A percentile compares a stretch with the other conserved stretches of the same genome.
phyloP scores from a whole-genome alignment of 2,329 filamentous ascomycete genomes.

The Scedosporium boydii region DNA sequence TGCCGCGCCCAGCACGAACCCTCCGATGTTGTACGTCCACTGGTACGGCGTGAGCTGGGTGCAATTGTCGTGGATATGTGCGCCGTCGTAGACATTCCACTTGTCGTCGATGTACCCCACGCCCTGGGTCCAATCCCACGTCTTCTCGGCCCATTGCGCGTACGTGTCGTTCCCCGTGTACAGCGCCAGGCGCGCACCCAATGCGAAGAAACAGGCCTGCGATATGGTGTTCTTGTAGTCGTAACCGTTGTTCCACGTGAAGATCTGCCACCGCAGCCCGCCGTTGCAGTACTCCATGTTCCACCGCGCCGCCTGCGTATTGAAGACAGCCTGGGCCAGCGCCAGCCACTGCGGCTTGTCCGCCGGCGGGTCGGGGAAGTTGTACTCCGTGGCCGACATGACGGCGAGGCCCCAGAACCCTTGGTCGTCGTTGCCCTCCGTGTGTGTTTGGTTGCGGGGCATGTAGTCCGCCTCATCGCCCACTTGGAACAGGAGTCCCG shows the following conservation, averaged over 20 bases:
- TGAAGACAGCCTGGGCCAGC: slow-evolving; percentile 72
- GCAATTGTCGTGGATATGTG: slow-evolving; percentile 47
- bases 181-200: slow-evolving; percentile 58
- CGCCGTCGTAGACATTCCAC: slow-evolving; percentile 55
- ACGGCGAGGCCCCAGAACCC: slow-evolving; percentile 64
- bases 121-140: slow-evolving; percentile 58
- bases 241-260: slow-evolving; percentile 71
- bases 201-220: slow-evolving; percentile 52
- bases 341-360: slow-evolving; percentile 58
- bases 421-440: slow-evolving; percentile 66
- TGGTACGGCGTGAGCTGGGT: slow-evolving; percentile 49
- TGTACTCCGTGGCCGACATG: slow-evolving; percentile 61
- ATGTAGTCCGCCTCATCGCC: slow-evolving; percentile 68
- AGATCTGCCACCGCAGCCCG: slow-evolving; percentile 78
- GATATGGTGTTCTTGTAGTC: slow-evolving; percentile 65
- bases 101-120: slow-evolving; percentile 49
- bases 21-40: slow-evolving; percentile 62
- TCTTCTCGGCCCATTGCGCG: slow-evolving; percentile 63
- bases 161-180: slow-evolving; percentile 75
- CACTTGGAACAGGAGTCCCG: slow-evolving; percentile 66
- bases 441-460: slow-evolving; percentile 61
- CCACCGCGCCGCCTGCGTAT: slow-evolving; percentile 68
- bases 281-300: slow-evolving; percentile 60
- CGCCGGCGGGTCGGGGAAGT: slow-evolving; percentile 49
- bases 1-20: slow-evolving; percentile 55